Percentiles rank a stretch among this genome's conserved stretches.
Evolutionary conservation across 495 filamentous ascomycete genomes (phyloP).

Genomic region (Cercophora newfieldiana): DNA sequence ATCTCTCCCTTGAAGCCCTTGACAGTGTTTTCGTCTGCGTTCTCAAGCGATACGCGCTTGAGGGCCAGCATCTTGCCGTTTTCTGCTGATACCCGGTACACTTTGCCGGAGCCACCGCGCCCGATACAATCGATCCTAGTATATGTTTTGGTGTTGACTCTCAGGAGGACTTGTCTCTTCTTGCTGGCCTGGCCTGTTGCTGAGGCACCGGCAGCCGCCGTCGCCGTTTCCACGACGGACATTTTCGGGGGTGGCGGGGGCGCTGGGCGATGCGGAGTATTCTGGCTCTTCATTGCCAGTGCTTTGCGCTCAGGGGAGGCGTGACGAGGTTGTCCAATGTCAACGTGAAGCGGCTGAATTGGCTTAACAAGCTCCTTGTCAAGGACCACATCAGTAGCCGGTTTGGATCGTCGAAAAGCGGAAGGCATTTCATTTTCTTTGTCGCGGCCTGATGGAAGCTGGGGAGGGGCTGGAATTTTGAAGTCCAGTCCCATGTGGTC

Average conservation of each 20-base stretch:
- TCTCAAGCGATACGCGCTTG: constrained; percentile 88
- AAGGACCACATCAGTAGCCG: constrained; percentile 48
- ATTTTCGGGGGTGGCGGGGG: constrained; percentile 88
- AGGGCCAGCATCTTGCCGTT: constrained; percentile 92
- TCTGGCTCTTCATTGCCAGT: constrained; percentile 70
- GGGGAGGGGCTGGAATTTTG: constrained; percentile 62
- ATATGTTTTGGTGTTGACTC: constrained; percentile 89
- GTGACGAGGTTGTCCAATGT: constrained; percentile 27
- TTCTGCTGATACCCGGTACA: constrained; percentile 96
- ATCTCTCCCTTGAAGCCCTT: constrained; percentile 96
- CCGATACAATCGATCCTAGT: constrained; percentile 87
- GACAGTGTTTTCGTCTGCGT: constrained; percentile 80
- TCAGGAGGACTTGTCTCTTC: constrained; percentile 75
- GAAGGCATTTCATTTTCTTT: constrained; percentile 82
- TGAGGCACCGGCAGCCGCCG: constrained; percentile 76
- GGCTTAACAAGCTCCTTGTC: constrained; percentile 63
- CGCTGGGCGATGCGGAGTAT: constrained; percentile 81
- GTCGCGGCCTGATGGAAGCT: constrained; percentile 61
- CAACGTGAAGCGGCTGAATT: constrained; percentile 39
- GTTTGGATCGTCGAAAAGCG: constrained; percentile 60
- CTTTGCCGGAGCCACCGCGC: constrained; percentile 85
- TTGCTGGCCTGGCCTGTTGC: constrained; percentile 64
- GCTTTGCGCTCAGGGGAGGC: constrained; percentile 66
- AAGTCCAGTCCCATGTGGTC: constrained; percentile 45
- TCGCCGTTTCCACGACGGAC: constrained; percentile 90